A percentile compares a stretch with the other conserved stretches of the same genome.
Conservation (phyloP, 257 asterid species). For the Nicotiana benthamiana region DNA sequence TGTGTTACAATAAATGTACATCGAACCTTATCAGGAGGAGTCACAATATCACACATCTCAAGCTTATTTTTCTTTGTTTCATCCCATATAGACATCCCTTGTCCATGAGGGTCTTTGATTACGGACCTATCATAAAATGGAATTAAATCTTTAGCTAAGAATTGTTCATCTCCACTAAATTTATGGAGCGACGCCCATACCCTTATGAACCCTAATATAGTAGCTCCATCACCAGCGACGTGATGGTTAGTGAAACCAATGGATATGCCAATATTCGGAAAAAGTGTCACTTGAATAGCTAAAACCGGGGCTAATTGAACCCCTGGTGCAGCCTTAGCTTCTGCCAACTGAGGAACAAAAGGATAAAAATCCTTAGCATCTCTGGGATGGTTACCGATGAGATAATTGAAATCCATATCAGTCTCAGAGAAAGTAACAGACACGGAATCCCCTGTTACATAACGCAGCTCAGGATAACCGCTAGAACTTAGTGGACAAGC, state of each 20-base stretch:
- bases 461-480: conserved; percentile 23
- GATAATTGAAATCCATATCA: conserved; percentile 16
- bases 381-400: conserved; percentile 21
- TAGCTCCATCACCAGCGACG: conserved; percentile 29
- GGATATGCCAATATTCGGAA: conserved; percentile 30
- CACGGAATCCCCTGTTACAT: conserved; percentile 30
- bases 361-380: conserved; percentile 28
- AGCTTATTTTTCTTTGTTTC: not conserved
- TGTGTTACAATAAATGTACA: conserved; percentile 1
- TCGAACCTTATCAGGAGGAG: conserved; percentile 1
- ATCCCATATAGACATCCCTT: conserved; percentile 14
- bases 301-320: conserved; percentile 14
- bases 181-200: conserved; percentile 28
- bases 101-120: conserved; percentile 27
- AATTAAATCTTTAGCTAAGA: not conserved
- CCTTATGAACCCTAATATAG: conserved; percentile 22
- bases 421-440: conserved; percentile 23
- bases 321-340: conserved; percentile 2
- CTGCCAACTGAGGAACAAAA: conserved; percentile 31
- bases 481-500: conserved; percentile 11
- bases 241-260: conserved; percentile 38
- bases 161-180: not conserved
- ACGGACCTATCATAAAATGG: conserved; percentile 38
- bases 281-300: conserved; percentile 42
- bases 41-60: not conserved